phyloP scores from a whole-genome alignment of 768 basidiomycete species.

The Naganishia onofrii region DNA sequence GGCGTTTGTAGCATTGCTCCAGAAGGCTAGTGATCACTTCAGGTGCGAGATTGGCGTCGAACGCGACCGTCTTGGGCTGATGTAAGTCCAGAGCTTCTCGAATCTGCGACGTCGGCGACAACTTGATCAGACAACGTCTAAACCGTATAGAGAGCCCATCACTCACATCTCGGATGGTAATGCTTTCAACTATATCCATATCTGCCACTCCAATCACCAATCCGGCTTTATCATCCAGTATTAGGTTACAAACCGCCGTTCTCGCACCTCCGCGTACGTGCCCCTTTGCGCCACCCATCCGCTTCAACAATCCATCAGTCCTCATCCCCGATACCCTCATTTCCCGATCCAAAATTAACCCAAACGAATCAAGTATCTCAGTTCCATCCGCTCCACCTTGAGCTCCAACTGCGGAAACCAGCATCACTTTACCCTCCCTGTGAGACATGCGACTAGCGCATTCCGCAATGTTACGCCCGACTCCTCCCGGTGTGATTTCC shows the following conservation, averaged over 20 bases:
- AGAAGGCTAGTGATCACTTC: conserved; percentile 60
- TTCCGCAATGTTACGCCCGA: conserved; percentile 92
- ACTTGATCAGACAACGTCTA: conserved; percentile 3
- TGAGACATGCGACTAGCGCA: conserved; percentile 60
- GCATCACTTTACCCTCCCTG: conserved; percentile 51
- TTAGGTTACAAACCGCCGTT: conserved; percentile 83
- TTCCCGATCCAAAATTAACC: conserved; percentile 63
- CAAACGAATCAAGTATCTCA: conserved; percentile 63
- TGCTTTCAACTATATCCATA: conserved; percentile 64
- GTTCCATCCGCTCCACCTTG: neutral
- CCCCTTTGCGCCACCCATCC: conserved; percentile 22
- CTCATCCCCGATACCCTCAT: conserved; percentile 69
- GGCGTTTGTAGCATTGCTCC: conserved; percentile 56
- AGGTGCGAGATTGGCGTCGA: conserved; percentile 52
- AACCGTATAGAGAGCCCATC: neutral
- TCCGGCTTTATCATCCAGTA: conserved; percentile 68
- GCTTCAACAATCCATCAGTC: conserved; percentile 68
- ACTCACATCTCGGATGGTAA: conserved; percentile 58
- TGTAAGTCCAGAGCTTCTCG: conserved; percentile 57
- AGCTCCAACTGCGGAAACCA: conserved; percentile 71
- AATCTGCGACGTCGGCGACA: conserved; percentile 54
- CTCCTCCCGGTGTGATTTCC: conserved; percentile 74
- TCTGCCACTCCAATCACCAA: conserved; percentile 86
- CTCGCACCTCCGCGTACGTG: conserved; percentile 43
- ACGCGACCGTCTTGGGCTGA: conserved; percentile 42